These are phyloP conservation scores for Leishmania mexicana DNA, from an alignment of 208 protist species.

Conservation along the genomic window DNA sequence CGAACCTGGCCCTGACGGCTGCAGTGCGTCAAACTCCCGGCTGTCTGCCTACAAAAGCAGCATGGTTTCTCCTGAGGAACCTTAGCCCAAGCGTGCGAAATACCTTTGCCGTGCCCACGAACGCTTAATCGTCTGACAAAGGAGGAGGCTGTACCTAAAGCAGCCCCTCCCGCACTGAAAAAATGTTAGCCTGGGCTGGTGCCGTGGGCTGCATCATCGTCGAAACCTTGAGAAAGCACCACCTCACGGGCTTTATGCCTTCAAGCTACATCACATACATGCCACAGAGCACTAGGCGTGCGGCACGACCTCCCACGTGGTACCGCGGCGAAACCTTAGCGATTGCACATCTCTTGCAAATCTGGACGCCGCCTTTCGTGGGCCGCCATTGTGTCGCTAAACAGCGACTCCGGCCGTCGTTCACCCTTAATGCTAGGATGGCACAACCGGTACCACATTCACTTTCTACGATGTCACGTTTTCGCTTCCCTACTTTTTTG, in stretches of 20 bases:
- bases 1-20: neutral
- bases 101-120: no score
- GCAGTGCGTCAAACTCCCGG: neutral
- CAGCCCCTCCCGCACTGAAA: neutral
- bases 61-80: no score
- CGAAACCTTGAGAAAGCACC: neutral
- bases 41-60: neutral
- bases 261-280: neutral
- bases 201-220: neutral
- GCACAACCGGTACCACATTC: neutral
- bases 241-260: neutral
- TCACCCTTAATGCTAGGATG: neutral
- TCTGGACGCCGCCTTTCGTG: neutral
- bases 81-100: neutral
- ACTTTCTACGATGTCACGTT: neutral
- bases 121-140: neutral
- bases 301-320: neutral
- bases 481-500: neutral
- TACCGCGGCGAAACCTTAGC: neutral
- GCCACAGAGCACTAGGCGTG: neutral
- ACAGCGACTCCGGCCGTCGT: neutral
- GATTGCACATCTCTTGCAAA: neutral
- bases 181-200: neutral
- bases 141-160: neutral
- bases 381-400: neutral